These are phyloP conservation scores for Garcia nutans DNA, from an alignment of 345 rosid genomes.

Conservation along the genomic window DNA sequence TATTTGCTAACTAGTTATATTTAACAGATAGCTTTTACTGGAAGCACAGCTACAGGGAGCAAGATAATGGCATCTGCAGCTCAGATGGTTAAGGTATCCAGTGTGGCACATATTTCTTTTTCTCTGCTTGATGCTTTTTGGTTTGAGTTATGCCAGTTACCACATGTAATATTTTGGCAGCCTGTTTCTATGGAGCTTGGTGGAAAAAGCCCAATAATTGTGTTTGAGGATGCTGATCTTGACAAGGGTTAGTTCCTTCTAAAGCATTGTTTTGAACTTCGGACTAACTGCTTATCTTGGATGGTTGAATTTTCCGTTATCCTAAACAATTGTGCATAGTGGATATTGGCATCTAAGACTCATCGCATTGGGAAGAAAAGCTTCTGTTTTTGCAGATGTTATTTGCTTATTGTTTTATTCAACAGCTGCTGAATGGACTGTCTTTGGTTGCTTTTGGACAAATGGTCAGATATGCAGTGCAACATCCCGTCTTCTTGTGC, in stretches of 20 bases:
- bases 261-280: conserved; percentile 3
- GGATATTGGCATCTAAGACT: conserved; percentile 7
- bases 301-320: conserved; percentile 6
- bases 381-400: not conserved
- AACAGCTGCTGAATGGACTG: conserved; percentile 86
- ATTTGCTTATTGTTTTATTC: conserved; percentile 17
- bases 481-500: conserved; percentile 91
- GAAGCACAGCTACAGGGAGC: conserved; percentile 90
- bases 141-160: conserved; percentile 7
- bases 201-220: conserved; percentile 90
- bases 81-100: conserved; percentile 69
- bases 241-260: conserved; percentile 59
- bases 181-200: conserved; percentile 95
- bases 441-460: conserved; percentile 94
- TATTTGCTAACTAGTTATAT: conserved; percentile 20
- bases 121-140: not conserved
- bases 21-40: conserved; percentile 85
- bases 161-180: conserved; percentile 41
- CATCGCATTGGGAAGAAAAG: not conserved
- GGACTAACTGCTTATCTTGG: not conserved
- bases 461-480: conserved; percentile 99
- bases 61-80: conserved; percentile 82
- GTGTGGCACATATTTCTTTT: conserved; percentile 8
- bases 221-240: conserved; percentile 89
- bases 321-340: conserved; percentile 11